Base-by-base conservation (phyloP, 371 early-diverging fungal species). In the Batkoa obscura region DNA sequence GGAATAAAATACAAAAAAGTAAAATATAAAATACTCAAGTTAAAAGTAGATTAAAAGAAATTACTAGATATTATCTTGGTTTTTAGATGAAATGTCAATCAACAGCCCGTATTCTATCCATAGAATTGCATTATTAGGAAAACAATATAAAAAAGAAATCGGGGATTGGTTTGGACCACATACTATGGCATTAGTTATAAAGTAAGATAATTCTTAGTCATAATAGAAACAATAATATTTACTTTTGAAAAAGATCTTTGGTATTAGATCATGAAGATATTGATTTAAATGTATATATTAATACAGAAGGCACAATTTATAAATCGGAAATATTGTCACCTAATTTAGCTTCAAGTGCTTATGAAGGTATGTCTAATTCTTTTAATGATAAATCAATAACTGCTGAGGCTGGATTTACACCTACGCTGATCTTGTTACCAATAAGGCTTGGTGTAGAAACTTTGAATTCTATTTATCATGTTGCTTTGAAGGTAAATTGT, bases 81-180 rank as follows among this genome's bases (percentile, higher is more conserved):
- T 95, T 60, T 60, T 89, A 52, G 92, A 93, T 66, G 81, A 83
- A 42, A 66, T 79, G 59, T 72, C 83, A 0, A 72, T 78, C 36
- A 66, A 74, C 45, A 83, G 81, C 15, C 80, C 84, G 0, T 93
- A 88, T 60, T 91, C 93, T 2, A 86, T 96, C n/a, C 94, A 96
- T 57, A 70, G 84, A 12, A 85, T 96, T 58, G 89, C 90, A 0
- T 64, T 81, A n/a, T 65, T 84, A 1, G 97, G 94, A 5, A 74
- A 74, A 54, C 82, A 86, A 60, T 74, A 80, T 30, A 90, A 85
- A 38, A 93, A 89, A 60, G 76, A 83, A 48, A 84, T 92, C 58
- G 94, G 97, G 36, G 82, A 91, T 68, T 96, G 97, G 97, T 94
- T 92, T 71, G 94, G 94, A 0, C 97, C 97, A 0, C 76, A 76